Base-by-base conservation (phyloP, 345 rosid species). In the Lumnitzera littorea region DNA sequence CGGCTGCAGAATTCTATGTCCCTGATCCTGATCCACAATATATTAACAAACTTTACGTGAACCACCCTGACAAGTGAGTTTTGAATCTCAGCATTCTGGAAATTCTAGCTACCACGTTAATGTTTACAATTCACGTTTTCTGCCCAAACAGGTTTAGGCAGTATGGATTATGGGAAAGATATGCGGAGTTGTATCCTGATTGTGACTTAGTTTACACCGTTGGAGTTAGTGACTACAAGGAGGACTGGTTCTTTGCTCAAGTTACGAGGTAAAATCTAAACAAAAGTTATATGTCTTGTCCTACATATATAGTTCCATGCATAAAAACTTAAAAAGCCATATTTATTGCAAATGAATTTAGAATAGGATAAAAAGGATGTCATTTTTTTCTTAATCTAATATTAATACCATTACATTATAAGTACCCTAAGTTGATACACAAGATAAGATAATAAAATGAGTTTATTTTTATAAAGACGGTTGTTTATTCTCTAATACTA, bases 161-260 rank as follows among this genome's bases (percentile, higher is more conserved):
- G 60, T 92, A 92, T 15, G 96, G 94, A 47, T 62, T 89, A 50
- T 89, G 98, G 96, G 96, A 87, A 65, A 87, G 84, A 62, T 91
- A 89, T 55, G 24, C 85, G 31, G 89, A 82, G 43, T 53, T 87
- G 55, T 87, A 85, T 46, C 91, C 90, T 0, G 58, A 81, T 4
- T 70, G 36, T 16, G 98, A 92, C 53, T 63, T 92, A 60, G 80
- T 85, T 48, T 92, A 81, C 78, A 81, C 77, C 0, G 62, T 85
- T 43, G 91, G 82, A 2, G 64, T 29, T 5, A 81, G 91, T 56
- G 86, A 89, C 58, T 89, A 77, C 60, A 74, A 10, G 58, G 84
- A 74, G 55, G 96, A 87, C 61, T 87, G 96, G 98, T 89, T 87
- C 81, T 92, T 80, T 58, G 94, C 94, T 52, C 96, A 87, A 3